Evolutionary conservation across 768 basidiomycete species (phyloP), one percentile per base, ranked within the genome.

Genomic region (Tricholoma matsutake): DNA sequence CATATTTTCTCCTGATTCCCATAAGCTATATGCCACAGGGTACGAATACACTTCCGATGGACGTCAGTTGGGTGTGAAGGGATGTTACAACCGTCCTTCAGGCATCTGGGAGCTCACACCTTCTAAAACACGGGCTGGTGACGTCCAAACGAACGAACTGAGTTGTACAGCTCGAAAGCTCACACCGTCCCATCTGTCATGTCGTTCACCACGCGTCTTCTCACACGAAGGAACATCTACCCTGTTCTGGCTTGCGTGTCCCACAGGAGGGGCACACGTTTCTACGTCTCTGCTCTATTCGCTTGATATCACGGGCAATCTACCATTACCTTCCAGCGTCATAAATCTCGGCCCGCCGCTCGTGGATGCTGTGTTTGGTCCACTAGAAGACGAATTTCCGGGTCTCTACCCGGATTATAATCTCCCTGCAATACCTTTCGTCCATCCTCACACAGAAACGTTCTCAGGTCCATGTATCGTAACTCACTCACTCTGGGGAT

Each of bases 31-130:
- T 57, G 84, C 84, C 0, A 86, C 85, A 0, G 88, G 87, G 0
- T 88, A 86, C 67, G 84, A 87, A 53, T 76, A 79, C 45, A 81
- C 83, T 1, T 67, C 69, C 1, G 87, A 90, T 56, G 84, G 81
- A 5, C 81, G 84, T 43, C 64, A 84, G 14, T 74, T 91, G 14
- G 89, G 89, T 0, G 69, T 86, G 60, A 83, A 80, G 61, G 74
- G 75, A 3, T 90, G 88, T 68, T 78, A 77, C 63, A 91, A 90
- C 64, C 79, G 87, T 1, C 82, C 83, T 0, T 71, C 78, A 4
- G 79, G 81, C 0, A 81, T 90, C 29, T 89, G 83, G 83, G 76
- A 79, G 34, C 66, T 89, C 22, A 58, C 53, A 3, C 60, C 81
- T 5, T 64, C 69, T 0, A 57, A 55, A 29, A 34, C 60, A n/a